Base-by-base conservation (phyloP, 495 filamentous ascomycete genomes). In the Physcia stellaris region DNA sequence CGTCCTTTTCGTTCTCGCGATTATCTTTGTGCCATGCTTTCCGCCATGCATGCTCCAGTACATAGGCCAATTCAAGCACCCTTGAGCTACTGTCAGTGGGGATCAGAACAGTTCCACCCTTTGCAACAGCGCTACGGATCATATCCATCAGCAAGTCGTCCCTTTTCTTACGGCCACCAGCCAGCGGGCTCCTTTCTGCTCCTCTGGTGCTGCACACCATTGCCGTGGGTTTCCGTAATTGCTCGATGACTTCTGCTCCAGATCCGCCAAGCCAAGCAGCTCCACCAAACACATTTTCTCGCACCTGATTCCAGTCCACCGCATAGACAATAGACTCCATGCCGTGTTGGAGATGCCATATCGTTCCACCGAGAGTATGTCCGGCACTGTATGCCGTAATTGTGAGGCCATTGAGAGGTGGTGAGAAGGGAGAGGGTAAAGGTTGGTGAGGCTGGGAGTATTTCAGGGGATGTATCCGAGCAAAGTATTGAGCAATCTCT, bases 281-380 rank as follows among this genome's bases (percentile, higher is more conserved):
- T 41, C 87, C 90, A 2, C 88, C 73, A 29, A 92, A 73, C 10
- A 94, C 84, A 63, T 93, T 92, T 57, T 99, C 90, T 34, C 84
- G 71, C 9, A 77, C 82, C 54, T 95, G 86, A 50, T 94, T 95
- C 90, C 92, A 99, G 50, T 96, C 88, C 11, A 94, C 80, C 1
- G 92, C 88, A 47, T 99, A 95, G 10, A 96, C 87, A 26, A 99
- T 90, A 1, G 86, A 93, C 54, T 99, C 90, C 54, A 95, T 70
- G 1, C 86, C 86, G 64, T 96, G 86, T 41, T 94, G 90, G 45
- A 99, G 86, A 52, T 96, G 88, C 90, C 90, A 99, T 59, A 99
- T 94, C 19, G 90, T 94, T 42, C 90, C 90, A 49, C 90, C 90
- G 0, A 96, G 73, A 0, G 87, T 94, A 54, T 94, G 88, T 22